Base-by-base conservation (phyloP, 2,329 filamentous ascomycete species). In the Aspergillus udagawae region DNA sequence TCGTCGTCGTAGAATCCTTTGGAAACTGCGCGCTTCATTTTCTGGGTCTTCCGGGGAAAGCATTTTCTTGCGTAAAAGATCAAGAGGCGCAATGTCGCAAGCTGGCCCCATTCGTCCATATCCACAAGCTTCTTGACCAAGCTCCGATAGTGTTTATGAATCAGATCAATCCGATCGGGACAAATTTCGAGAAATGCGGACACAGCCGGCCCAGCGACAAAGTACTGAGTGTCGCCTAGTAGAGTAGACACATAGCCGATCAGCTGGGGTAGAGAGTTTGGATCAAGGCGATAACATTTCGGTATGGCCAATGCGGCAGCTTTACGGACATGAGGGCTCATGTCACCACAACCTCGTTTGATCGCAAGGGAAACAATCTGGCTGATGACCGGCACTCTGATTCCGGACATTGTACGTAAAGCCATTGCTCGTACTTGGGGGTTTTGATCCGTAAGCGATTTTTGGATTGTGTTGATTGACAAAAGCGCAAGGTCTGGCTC, bases 31-130 rank as follows among this genome's bases (percentile, higher is more conserved):
- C 79, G 86, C 45, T 80, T 85, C 2, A 82, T 76, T 63, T 80
- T 86, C 62, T 80, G 80, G 8, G 80, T 88, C 70, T 83, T 83
- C 55, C 82, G 81, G 0, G 94, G 92, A 65, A 99, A 99, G 73
- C 91, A 97, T 70, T 85, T 89, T 54, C 94, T 85, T 1, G 90
- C 86, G 73, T 99, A 99, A 23, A 86, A 79, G 1, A 89, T 88
- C 85, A 97, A 87, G 62, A 99, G 79, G 42, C 86, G 84, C 65
- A 99, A 71, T 2, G 90, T 90, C 2, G 91, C 89, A 54, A 97
- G 75, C 75, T 99, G 94, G 45, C 92, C 90, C 94, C 94, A 99
- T 76, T 99, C 94, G 69, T 99, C 94, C 94, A 99, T 99, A 71
- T 99, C 94, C 25, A 97, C 91, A 53, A 97, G 78, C 79, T 97